These are phyloP conservation scores for Parastagonospora avenae DNA, from an alignment of 2,329 filamentous ascomycete genomes.

Conservation along the genomic window DNA sequence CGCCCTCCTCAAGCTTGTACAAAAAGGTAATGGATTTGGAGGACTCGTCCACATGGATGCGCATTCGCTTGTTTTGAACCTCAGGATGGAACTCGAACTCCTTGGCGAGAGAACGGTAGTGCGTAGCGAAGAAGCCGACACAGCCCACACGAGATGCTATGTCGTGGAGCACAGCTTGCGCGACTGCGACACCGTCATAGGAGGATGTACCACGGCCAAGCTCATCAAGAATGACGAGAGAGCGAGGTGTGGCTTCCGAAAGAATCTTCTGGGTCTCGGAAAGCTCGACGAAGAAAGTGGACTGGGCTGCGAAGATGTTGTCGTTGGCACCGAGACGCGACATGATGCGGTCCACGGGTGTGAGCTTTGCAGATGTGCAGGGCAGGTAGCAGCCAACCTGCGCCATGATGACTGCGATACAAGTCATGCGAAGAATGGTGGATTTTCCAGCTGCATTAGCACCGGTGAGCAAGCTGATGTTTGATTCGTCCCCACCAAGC, in stretches of 20 bases:
- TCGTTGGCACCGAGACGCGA: constrained; percentile 96
- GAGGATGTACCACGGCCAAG: constrained; percentile 92
- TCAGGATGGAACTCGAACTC: constrained; percentile 92
- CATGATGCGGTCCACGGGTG: constrained; percentile 97
- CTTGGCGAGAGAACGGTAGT: constrained; percentile 91
- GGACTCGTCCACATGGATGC: constrained; percentile 87
- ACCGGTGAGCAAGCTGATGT: constrained; percentile 90
- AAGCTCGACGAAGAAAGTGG: constrained; percentile 96
- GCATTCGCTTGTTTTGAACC: constrained; percentile 85
- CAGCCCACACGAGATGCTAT: constrained; percentile 92
- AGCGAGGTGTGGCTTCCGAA: constrained; percentile 88
- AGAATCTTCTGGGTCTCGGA: constrained; percentile 98
- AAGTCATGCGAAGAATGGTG: constrained; percentile 95
- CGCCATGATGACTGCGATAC: constrained; percentile 94
- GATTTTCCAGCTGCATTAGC: constrained; percentile 98
- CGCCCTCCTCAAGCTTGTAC: constrained; percentile 90
- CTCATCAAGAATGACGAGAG: constrained; percentile 95
- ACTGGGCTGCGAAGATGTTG: constrained; percentile 98
- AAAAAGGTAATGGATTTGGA: constrained; percentile 91
- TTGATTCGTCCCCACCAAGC: constrained; percentile 79
- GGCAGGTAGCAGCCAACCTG: constrained; percentile 95
- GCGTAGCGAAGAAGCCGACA: constrained; percentile 94
- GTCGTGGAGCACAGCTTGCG: constrained; percentile 96
- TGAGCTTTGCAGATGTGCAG: constrained; percentile 78
- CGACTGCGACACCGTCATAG: constrained; percentile 95